phyloP scores from a whole-genome alignment of 352 stramenopile genomes.

The Globisporangium echinulatum region DNA sequence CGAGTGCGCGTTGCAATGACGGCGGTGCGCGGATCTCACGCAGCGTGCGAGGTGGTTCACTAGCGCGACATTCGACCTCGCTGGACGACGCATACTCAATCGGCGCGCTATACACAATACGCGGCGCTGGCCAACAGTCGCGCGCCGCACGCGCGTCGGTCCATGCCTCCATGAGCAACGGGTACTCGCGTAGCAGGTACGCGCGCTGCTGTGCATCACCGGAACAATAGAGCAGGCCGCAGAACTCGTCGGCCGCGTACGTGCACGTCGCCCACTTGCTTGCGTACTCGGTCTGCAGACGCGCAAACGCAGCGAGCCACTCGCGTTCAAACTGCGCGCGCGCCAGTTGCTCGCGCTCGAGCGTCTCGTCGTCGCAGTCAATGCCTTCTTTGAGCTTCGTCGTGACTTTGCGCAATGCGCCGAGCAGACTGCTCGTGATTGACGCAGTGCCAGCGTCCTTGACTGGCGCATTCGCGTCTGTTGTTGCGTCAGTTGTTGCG shows the following conservation, averaged over 20 bases:
- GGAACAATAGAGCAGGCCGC: slow-evolving; percentile 48
- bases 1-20: slow-evolving; percentile 19
- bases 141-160: slow-evolving; percentile 19
- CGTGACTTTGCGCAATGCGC: slow-evolving; percentile 47
- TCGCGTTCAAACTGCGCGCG: slow-evolving; percentile 41
- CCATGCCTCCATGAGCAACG: slow-evolving; percentile 56
- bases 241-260: slow-evolving; percentile 64
- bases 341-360: slow-evolving; percentile 31
- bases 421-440: slow-evolving; percentile 36
- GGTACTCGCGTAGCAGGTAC: slow-evolving; percentile 40
- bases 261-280: slow-evolving; percentile 62
- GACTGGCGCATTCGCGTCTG: not conserved
- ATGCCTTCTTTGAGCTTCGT: slow-evolving; percentile 53
- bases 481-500: not conserved
- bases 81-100: slow-evolving; percentile 14
- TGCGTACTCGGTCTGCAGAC: slow-evolving; percentile 34
- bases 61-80: not conserved
- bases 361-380: slow-evolving; percentile 28
- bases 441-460: slow-evolving; percentile 3
- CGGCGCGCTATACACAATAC: slow-evolving; percentile 8
- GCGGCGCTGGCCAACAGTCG: slow-evolving; percentile 33
- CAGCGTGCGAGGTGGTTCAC: no score
- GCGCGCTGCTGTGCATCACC: slow-evolving; percentile 39
- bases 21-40: slow-evolving; percentile 22
- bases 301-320: slow-evolving; percentile 56